Conservation (phyloP, 305 asterid genomes). For the Rubia peregrina region DNA sequence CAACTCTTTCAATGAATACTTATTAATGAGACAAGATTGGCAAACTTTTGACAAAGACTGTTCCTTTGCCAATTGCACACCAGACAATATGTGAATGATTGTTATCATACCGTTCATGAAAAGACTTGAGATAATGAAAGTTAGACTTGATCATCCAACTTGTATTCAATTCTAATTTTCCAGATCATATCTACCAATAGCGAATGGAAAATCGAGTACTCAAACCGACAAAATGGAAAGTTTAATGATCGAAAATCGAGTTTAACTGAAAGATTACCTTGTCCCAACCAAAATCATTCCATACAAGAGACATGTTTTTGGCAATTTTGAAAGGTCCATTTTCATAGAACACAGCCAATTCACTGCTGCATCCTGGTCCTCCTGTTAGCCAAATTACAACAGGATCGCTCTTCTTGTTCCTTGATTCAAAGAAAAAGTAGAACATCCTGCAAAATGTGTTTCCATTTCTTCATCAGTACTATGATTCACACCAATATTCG, state of each 20-base stretch:
- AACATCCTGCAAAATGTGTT: constrained; percentile 60
- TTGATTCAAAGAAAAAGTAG: constrained; percentile 82
- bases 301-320: constrained; percentile 50
- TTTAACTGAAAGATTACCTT: constrained; percentile 35
- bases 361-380: constrained; percentile 95
- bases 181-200: background rate
- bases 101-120: constrained; percentile 3
- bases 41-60: constrained; percentile 5
- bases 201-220: background rate
- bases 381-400: constrained; percentile 93
- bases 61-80: constrained; percentile 2
- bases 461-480: background rate
- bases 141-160: background rate
- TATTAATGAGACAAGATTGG: constrained; percentile 2
- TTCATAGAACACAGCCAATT: constrained; percentile 78
- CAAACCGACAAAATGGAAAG: background rate
- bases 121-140: background rate
- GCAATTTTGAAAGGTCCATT: constrained; percentile 78
- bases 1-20: background rate
- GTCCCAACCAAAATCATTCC: constrained; percentile 96
- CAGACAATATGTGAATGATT: background rate
- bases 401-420: constrained; percentile 54
- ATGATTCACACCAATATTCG: background rate
- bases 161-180: background rate
- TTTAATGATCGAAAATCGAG: background rate